Evolutionary conservation across 208 protist genomes (phyloP).

Genomic region (Trypanosoma lewisi): DNA sequence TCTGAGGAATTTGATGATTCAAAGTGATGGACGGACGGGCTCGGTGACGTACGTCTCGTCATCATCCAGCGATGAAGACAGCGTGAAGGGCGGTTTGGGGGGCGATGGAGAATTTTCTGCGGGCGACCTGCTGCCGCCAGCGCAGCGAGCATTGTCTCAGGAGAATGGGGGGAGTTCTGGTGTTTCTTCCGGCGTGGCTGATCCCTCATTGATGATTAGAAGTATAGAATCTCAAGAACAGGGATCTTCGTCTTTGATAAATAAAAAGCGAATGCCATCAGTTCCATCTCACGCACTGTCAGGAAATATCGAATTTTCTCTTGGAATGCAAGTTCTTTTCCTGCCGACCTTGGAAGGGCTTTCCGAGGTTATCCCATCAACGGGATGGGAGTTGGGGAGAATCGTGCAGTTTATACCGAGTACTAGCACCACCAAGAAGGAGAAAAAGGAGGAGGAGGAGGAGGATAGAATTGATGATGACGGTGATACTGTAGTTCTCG

Average conservation of each 20-base stretch:
- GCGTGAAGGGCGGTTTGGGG: not conserved
- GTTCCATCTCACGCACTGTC: not conserved
- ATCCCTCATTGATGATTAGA: not conserved
- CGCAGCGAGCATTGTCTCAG: not conserved
- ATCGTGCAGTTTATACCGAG: constrained; percentile 2
- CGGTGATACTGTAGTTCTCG: constrained; percentile 3
- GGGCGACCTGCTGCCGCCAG: not conserved
- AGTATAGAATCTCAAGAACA: not conserved
- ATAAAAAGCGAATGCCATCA: not conserved
- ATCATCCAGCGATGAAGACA: constrained; percentile 2
- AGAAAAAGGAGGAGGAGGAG: not conserved
- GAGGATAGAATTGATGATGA: not conserved
- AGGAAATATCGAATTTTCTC: not conserved
- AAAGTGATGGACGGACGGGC: not conserved
- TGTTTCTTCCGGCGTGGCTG: not conserved
- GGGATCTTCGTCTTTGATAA: not conserved
- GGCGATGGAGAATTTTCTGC: not conserved
- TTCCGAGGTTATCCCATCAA: not conserved
- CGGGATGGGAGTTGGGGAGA: constrained; percentile 12
- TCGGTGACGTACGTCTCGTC: constrained; percentile 18
- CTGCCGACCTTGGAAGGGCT: not conserved
- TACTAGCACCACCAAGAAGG: not conserved
- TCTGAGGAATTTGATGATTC: not conserved
- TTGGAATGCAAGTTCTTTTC: constrained; percentile 11
- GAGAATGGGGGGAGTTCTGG: not conserved